These are phyloP conservation scores for Suhomyces vadensis DNA, from an alignment of 805 yeast species.

Conservation along the genomic window DNA sequence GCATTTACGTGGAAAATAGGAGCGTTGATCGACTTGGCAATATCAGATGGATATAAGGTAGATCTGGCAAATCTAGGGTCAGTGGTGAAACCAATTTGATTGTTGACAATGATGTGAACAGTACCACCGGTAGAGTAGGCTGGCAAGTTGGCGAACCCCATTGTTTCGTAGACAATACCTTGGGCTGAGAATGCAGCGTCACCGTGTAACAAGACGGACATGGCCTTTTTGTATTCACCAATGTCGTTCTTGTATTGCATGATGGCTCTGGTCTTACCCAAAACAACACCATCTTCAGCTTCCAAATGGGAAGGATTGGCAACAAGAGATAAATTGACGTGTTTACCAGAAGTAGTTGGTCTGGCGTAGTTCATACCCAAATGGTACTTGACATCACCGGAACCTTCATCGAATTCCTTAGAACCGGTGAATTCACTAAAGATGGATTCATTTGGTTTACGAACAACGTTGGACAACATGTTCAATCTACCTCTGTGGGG, in stretches of 20 bases:
- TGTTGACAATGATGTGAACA: constrained; percentile 90
- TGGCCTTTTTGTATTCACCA: constrained; percentile 79
- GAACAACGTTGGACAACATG: constrained; percentile 95
- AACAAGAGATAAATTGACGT: constrained; percentile 90
- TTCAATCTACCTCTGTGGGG: constrained; percentile 99
- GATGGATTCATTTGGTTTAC: constrained; percentile 98
- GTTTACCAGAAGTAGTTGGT: constrained; percentile 98
- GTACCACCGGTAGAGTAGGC: constrained; percentile 99
- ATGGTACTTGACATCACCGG: constrained; percentile 99
- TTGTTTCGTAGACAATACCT: constrained; percentile 98
- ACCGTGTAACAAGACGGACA: constrained; percentile 94
- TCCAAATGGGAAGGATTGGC: constrained; percentile 99
- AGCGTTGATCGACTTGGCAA: constrained; percentile 94
- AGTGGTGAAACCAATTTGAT: constrained; percentile 99
- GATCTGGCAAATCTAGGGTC: constrained; percentile 98
- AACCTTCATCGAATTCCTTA: constrained; percentile 87
- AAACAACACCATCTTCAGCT: constrained; percentile 98
- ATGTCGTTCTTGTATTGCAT: constrained; percentile 89
- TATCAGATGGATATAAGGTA: constrained; percentile 96
- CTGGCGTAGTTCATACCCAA: constrained; percentile 98
- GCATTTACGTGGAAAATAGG: constrained; percentile 99
- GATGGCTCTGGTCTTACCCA: constrained; percentile 96
- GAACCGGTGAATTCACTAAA: constrained; percentile 95
- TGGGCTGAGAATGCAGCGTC: constrained; percentile 99
- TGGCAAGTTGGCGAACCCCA: constrained; percentile 91